Evolutionary conservation across 23 red algal genomes (phyloP), one percentile per base, ranked within the genome.

Genomic region (Chondrus crispus): DNA sequence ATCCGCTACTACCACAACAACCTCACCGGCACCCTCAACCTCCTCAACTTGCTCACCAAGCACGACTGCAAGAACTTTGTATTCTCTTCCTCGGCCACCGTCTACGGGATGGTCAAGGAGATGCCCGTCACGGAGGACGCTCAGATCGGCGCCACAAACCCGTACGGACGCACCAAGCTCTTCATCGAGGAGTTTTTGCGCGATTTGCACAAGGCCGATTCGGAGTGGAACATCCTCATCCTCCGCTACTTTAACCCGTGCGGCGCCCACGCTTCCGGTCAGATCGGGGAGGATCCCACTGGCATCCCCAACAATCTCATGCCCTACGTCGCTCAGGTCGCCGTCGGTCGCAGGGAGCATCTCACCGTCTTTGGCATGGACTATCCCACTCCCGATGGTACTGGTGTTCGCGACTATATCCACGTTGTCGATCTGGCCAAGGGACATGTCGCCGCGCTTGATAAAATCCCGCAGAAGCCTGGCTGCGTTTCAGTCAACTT

Each of bases 221-320:
- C 38, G 6, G 72, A 72, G 58, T 99, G 93, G 93, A 90, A 99
- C 79, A 95, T 96, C 47, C 75, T 96, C 40, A 96, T 99, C 62
- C 87, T 99, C 53, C 94, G 97, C n/a, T 99, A 99, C 58, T 99
- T 99, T 83, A 99, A 99, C 71, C 97, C 97, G n/a, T 95, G 95
- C 70, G 97, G 97, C 29, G 97, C 97, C 13, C 97, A 99, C 54
- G 42, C 64, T 13, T 91, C 84, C 16, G 97, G 97, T 16, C 49
- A 71, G 16, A 99, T 99, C 46, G 97, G 97, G 9, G 97, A 99
- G 83, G 97, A 99, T 81, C 97, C 97, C 3, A 75, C 69, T 20
- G 97, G 97, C 29, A 96, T 99, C 47, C 97, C 97, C 4, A 99
- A 99, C 49, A 99, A 99, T 75, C 93, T 99, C 12, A 99, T 99